Conservation (phyloP, 2,329 filamentous ascomycete genomes). For the Chaetomium sp. region DNA sequence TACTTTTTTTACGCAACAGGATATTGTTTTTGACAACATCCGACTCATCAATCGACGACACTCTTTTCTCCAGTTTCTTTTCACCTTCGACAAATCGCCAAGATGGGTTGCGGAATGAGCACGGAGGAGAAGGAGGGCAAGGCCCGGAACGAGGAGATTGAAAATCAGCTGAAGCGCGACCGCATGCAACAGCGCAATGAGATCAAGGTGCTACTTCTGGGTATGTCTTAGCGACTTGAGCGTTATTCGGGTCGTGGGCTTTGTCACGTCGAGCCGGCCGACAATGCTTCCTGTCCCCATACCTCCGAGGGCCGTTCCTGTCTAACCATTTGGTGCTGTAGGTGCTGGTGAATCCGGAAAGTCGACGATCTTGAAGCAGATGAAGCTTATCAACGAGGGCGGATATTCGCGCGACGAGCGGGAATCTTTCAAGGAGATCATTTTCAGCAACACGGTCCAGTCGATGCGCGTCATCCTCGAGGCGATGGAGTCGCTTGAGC, state of each 20-base stretch:
- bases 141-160: slow-evolving; percentile 99
- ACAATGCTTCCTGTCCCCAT: no score
- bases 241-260: not conserved
- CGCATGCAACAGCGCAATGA: slow-evolving; percentile 99
- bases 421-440: slow-evolving; percentile 65
- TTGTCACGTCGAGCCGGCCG: not conserved
- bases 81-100: slow-evolving; percentile 41
- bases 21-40: slow-evolving; percentile 2
- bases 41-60: slow-evolving; percentile 9
- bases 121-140: slow-evolving; percentile 99
- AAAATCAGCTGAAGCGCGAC: slow-evolving; percentile 97
- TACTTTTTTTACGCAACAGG: not conserved
- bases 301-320: no score
- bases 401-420: slow-evolving; percentile 89
- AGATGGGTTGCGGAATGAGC: slow-evolving; percentile 99
- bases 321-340: slow-evolving; percentile 31
- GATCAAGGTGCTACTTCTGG: slow-evolving; percentile 99
- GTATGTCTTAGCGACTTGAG: slow-evolving; percentile 49
- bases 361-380: slow-evolving; percentile 91
- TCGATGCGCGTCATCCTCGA: slow-evolving; percentile 64
- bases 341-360: slow-evolving; percentile 98
- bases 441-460: slow-evolving; percentile 64
- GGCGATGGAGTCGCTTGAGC: slow-evolving; percentile 62
- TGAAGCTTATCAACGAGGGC: slow-evolving; percentile 99
- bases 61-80: slow-evolving; percentile 10